Base-by-base conservation (phyloP, 2,329 filamentous ascomycete species). In the Verticillium nonalfalfae region DNA sequence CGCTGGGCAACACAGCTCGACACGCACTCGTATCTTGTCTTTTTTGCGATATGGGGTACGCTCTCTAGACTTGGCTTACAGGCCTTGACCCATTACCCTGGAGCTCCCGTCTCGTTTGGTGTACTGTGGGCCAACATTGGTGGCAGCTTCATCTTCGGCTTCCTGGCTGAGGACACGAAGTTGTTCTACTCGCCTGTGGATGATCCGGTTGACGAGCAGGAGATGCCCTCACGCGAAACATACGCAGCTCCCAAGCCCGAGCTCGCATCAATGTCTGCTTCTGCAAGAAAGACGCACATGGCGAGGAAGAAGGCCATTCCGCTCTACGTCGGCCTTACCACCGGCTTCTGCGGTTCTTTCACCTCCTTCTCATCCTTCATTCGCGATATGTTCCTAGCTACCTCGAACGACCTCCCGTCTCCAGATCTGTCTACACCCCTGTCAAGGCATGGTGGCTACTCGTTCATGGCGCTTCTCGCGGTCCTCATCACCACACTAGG, bases 301-400 rank as follows among this genome's bases (percentile, higher is more conserved):
- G 79, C 86, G 5, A 76, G 80, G 34, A 97, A 97, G 72, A 96
- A 96, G 78, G 90, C 90, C 0, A 90, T 96, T 34, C 93, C 94
- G 0, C 79, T 97, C 0, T 97, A 96, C 71, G 89, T 96, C 62
- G 93, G 90, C 58, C 84, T 97, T 6, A 85, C 91, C 0, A 96
- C 90, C 0, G 94, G 90, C 11, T 95, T 95, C 73, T 96, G 92
- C 69, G 91, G 94, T 64, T 93, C 90, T 66, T 91, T 95, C 69
- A 97, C 93, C 0, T 93, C 90, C 10, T 97, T 97, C 74, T 96
- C 93, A 0, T 87, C 88, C 21, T 96, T 96, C 71, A 87, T 93
- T 56, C 84, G 90, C 7, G 93, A 96, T 68, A 76, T 82, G 14
- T 96, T 96, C 71, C 81, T 96, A 26, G 89, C 91, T 0, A 75